Base-by-base conservation (phyloP, 495 filamentous ascomycete genomes). In the Penicillium nucicola region DNA sequence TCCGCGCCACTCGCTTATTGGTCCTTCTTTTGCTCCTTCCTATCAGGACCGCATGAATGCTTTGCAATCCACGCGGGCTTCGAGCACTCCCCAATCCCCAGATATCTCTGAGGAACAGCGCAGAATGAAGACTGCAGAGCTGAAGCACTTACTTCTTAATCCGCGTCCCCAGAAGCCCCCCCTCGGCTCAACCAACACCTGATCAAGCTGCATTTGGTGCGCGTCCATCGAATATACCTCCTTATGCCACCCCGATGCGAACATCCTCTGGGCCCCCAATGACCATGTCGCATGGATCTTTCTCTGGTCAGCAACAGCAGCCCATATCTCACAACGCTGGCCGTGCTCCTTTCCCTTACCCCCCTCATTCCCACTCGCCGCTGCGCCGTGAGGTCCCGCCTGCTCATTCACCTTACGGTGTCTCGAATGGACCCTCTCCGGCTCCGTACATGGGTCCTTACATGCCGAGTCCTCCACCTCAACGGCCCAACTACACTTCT, bases 11-110 rank as follows among this genome's bases (percentile, higher is more conserved):
- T 68, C 70, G 10, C 65, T 74, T 4, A 76, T 84, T 50, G 83
- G 81, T 1, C 82, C 84, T 25, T 76, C 84, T 3, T 87, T 88
- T 62, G 84, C 84, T 1, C 81, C 81, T 0, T 83, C 85, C 1
- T 89, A 83, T 46, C 74, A 80, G 17, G 81, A 87, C 45, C 78
- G 83, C 25, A 83, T 87, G 65, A 77, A 80, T 48, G 82, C 79
- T 13, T 71, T 83, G 41, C 68, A 71, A 15, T 60, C 70, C 15
- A 51, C 65, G 18, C 68, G 72, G 15, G 60, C 71, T 15, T 52
- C 65, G 20, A 67, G 57, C 39, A 60, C 57, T 5, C 47, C 56
- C 14, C 48, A 60, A 15, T 52, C 57, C n/a, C 33, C 48, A 8
- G 53, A 62, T 12, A 36, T 64, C 5, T 57, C 60, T 46, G 75